Percentiles rank a stretch among this genome's conserved stretches.
Conservation (phyloP, 2,329 filamentous ascomycete genomes). For the Paracoccidioides lutzii region DNA sequence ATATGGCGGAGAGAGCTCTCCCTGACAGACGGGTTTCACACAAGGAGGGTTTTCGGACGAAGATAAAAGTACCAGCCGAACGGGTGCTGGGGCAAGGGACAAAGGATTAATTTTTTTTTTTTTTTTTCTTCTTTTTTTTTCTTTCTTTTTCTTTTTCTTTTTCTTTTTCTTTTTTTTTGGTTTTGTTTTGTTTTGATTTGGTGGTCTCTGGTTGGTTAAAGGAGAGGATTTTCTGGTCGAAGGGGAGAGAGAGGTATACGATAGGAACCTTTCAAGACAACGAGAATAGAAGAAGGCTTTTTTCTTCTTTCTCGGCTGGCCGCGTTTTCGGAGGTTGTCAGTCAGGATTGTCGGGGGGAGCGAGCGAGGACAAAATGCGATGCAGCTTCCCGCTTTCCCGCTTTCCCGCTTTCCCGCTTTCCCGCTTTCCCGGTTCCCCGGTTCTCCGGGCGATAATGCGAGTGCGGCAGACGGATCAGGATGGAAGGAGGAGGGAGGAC, state of each 20-base stretch:
- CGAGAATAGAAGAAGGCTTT: neutral
- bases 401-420: neutral
- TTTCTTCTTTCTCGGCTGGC: neutral
- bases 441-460: neutral
- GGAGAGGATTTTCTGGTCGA: neutral
- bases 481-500: neutral
- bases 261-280: neutral
- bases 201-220: neutral
- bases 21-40: neutral
- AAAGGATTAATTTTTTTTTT: neutral
- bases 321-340: neutral
- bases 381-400: neutral
- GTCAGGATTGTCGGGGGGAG: neutral
- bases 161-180: neutral
- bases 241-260: neutral
- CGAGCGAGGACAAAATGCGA: neutral
- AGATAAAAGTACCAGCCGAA: no score
- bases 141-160: neutral
- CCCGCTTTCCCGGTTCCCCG: neutral
- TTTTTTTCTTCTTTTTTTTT: neutral
- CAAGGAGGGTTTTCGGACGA: neutral
- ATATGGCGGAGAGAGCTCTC: neutral
- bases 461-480: neutral
- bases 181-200: neutral
- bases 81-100: neutral